Base-by-base conservation (phyloP, 2,329 filamentous ascomycete species). In the Zarea fungicola region DNA sequence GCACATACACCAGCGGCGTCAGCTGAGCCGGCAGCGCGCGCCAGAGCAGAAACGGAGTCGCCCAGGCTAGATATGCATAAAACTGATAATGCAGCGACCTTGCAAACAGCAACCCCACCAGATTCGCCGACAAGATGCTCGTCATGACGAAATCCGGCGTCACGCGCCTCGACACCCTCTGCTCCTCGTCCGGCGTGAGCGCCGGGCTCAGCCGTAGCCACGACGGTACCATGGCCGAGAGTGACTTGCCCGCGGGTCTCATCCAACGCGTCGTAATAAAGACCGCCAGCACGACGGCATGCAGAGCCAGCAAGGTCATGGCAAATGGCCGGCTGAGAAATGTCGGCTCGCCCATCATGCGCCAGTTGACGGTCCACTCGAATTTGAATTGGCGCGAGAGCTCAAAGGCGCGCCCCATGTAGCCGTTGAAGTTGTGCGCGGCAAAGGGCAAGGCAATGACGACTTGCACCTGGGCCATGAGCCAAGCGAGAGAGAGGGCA, bases 331-430 rank as follows among this genome's bases (percentile, higher is more conserved):
- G 78, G 56, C 76, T 78, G 40, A 95, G 76, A 60, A 99, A 99
- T 0, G 72, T 67, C 6, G 87, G 80, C 67, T 96, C 90, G 14
- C 87, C 84, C n/a, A 96, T 70, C 64, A 97, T 97, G 47, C 91
- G 83, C 93, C 93, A 99, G 67, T 99, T 99, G 57, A 99, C 93
- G 0, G 93, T 99, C 93, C 93, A 99, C 69, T 92, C 90, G 75
- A 92, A 97, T 59, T 96, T 77, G 70, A 99, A 99, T 58, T 89
- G 83, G 48, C 93, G 79, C 40, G 87, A 90, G 51, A 99, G 77
- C 70, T 99, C 90, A 63, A 99, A 99, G 0, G 93, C 90, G 54
- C 87, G 78, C 40, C 80, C 78, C 16, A 95, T 63, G 64, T 99
- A 99, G 23, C 84, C 87, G 51, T 69, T 66, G 18, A 83, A 68